Evolutionary conservation across 2,329 filamentous ascomycete species (phyloP), one percentile per base, ranked within the genome.

Genomic region (Ceratocystis alfenasii): DNA sequence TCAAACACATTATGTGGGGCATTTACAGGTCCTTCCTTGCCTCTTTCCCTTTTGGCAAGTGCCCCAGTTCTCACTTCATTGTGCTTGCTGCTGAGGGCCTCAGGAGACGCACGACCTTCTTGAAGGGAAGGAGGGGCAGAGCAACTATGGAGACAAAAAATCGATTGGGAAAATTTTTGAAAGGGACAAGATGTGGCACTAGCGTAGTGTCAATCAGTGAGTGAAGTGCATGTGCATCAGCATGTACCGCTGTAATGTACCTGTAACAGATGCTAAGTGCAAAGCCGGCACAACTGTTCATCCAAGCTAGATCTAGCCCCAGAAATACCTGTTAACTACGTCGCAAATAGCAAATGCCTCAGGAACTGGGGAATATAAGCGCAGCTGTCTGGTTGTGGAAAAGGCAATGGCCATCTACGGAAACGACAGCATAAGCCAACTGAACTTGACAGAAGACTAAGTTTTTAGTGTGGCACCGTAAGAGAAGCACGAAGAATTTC

Each of bases 11-110:
- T 41, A 41, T 63, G 61, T 61, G 60, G 64, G 36, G 60, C 59
- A 25, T 65, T 50, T 41, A 57, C 28, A 65, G 62, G 46, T 15
- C 20, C 45, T 48, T 46, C 66, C 66, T 62, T 67, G 63, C 57
- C 45, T 60, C 44, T 63, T 59, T 59, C 55, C 55, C 33, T 30
- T 59, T 20, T 59, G 15, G 55, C 55, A 30, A 30, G 53, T 12
- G 33, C 28, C 28, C 55, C 55, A 59, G 22, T 28, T 25, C 8
- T 53, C 48, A 50, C 48, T 57, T 57, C 28, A 59, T 59, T 59
- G 55, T 59, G 55, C 55, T 25, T 25, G 22, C n/a, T n/a, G n/a
- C 48, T 20, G 46, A 22, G n/a, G n/a, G 22, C n/a, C n/a, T 36
- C 55, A 59, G 28, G 55, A 41, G 36, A 41, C 36, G 55, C 55